Evolutionary conservation across 106 monocot species (phyloP), one percentile per base, ranked within the genome.

Genomic region (Gastrodia elata): DNA sequence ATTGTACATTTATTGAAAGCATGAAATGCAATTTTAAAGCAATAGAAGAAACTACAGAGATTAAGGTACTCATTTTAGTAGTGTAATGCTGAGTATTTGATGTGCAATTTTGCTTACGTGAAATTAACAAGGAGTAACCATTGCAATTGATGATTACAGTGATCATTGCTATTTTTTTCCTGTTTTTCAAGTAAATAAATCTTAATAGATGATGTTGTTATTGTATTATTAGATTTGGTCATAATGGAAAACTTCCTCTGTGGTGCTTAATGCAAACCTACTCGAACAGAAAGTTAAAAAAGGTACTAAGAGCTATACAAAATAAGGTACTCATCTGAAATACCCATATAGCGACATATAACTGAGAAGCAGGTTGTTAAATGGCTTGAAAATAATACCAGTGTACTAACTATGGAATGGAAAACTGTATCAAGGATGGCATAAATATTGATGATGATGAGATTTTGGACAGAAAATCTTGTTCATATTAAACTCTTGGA

Each of bases 111-210:
- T 52, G 52, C 22, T 52, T 18, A 22, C 22, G 22, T 52, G 22
- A 52, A 52, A 22, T 5, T 52, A 22, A 44, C 9, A 3, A 52
- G 52, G 52, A 24, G 8, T 7, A 52, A 52, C 52, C 20, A 52
- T 52, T 52, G 52, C 52, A 52, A 52, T 52, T 52, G 20, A 52
- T 52, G n/a, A 52, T 52, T 52, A 22, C 52, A 52, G 24, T 52
- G 20, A 9, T 52, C n/a, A 0, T 7, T 22, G 20, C 24, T 52
- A 52, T 4, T n/a, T 52, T 52, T 52, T 52, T 46, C n/a, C 18
- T 52, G 20, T 52, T 22, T 4, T 52, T n/a, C 22, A n/a, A n/a
- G 52, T 52, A 22, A n/a, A 52, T 5, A 22, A 52, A 52, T n/a
- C 52, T n/a, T 18, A 22, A 0, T 52, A 22, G 52, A 52, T 22